phyloP scores from a whole-genome alignment of 2,329 filamentous ascomycete species.

The Emericellopsis atlantica region DNA sequence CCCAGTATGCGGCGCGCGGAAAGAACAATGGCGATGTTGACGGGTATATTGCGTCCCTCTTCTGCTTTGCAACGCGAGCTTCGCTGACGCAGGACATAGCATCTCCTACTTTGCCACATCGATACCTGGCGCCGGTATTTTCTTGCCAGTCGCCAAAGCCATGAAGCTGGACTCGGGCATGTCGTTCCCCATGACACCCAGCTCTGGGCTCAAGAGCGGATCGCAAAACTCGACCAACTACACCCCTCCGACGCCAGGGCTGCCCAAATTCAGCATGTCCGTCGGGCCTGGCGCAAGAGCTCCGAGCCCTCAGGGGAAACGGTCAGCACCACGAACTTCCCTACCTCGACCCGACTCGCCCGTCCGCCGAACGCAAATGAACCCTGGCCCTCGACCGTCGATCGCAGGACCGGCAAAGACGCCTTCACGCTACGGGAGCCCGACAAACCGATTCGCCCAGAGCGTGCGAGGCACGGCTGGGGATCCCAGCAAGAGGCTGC shows the following conservation, averaged over 20 bases:
- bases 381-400: conserved; percentile 43
- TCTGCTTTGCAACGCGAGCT: neutral
- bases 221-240: conserved; percentile 46
- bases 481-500: conserved; percentile 45
- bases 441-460: conserved; percentile 47
- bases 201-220: conserved; percentile 38
- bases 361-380: conserved; percentile 54
- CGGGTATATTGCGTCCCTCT: conserved; percentile 42
- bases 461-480: conserved; percentile 49
- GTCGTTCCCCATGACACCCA: conserved; percentile 51
- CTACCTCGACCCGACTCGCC: conserved; percentile 85
- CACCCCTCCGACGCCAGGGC: conserved; percentile 50
- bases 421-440: conserved; percentile 22
- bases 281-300: conserved; percentile 59
- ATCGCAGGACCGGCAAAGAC: conserved; percentile 36
- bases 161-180: conserved; percentile 48
- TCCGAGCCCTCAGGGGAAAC: conserved; percentile 60
- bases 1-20: conserved; percentile 68
- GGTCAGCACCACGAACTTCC: conserved; percentile 57
- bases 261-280: conserved; percentile 80
- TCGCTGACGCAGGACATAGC: conserved; percentile 19
- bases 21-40: conserved; percentile 97
- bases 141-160: conserved; percentile 76
- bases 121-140: conserved; percentile 76
- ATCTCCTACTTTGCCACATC: conserved; percentile 72